These are phyloP conservation scores for Suhomyces xylopsoci DNA, from an alignment of 805 yeast species.

Conservation along the genomic window DNA sequence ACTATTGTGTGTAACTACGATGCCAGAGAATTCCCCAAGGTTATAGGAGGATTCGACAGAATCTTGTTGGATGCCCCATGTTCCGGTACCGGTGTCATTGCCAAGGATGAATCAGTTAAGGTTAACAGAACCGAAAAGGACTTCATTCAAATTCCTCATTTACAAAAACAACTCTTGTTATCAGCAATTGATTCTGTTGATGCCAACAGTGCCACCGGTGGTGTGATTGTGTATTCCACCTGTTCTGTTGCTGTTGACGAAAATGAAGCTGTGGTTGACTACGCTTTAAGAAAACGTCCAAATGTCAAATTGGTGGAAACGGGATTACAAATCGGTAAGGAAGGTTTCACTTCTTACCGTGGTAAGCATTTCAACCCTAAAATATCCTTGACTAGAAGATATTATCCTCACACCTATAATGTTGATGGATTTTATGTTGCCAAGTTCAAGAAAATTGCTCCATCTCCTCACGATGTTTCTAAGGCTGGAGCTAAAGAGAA, in stretches of 20 bases:
- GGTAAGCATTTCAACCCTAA: constrained; percentile 86
- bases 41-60: constrained; percentile 97
- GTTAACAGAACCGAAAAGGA: constrained; percentile 93
- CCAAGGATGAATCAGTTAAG: constrained; percentile 94
- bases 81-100: constrained; percentile 99
- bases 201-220: constrained; percentile 88
- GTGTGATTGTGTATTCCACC: constrained; percentile 92
- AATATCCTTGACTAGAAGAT: constrained; percentile 82
- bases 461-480: constrained; percentile 80
- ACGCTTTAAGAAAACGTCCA: constrained; percentile 93
- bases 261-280: constrained; percentile 97
- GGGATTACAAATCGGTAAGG: constrained; percentile 90
- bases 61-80: constrained; percentile 97
- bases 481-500: constrained; percentile 88
- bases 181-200: constrained; percentile 98
- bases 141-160: constrained; percentile 92
- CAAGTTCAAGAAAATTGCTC: constrained; percentile 85
- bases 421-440: constrained; percentile 99
- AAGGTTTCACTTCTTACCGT: constrained; percentile 89
- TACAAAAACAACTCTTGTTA: constrained; percentile 88
- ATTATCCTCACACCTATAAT: constrained; percentile 97
- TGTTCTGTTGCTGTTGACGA: constrained; percentile 98
- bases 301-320: constrained; percentile 93
- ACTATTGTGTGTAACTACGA: constrained; percentile 96
- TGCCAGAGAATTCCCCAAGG: constrained; percentile 97